A percentile compares a stretch with the other conserved stretches of the same genome.
These are phyloP conservation scores for Pholiota microspora DNA, from an alignment of 768 basidiomycete genomes.

Conservation along the genomic window DNA sequence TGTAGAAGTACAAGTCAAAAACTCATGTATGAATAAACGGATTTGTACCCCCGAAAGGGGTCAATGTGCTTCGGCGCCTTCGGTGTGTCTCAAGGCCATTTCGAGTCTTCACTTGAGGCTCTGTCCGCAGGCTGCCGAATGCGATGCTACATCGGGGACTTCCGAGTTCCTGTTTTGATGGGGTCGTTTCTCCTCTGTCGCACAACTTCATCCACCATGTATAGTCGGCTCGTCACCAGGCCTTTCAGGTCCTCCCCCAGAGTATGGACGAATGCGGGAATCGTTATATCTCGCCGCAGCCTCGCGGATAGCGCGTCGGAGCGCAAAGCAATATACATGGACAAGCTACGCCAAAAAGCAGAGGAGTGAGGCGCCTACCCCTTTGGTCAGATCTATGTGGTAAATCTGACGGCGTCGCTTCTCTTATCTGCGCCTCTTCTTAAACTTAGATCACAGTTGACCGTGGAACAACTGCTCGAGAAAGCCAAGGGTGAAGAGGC, in stretches of 20 bases:
- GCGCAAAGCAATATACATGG: conserved; percentile 54
- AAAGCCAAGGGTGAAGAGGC: conserved; percentile 21
- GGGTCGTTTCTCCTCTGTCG: not conserved
- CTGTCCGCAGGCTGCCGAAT: too few relatives aligned
- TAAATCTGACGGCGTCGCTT: conserved; percentile 11
- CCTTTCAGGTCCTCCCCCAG: conserved; percentile 1
- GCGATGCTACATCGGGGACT: too few relatives aligned
- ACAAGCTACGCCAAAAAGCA: conserved; percentile 64
- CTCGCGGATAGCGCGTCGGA: conserved; percentile 9
- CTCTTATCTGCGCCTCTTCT: not conserved
- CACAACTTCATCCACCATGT: conserved; percentile 6
- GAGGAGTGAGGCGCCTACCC: conserved; percentile 49
- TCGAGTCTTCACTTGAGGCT: too few relatives aligned
- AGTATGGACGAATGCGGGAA: not conserved
- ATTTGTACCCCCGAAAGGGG: not conserved
- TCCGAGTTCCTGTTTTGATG: too few relatives aligned
- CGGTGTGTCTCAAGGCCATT: too few relatives aligned
- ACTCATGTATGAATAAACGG: not conserved
- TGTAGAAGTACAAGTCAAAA: too few relatives aligned
- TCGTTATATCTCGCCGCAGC: not conserved
- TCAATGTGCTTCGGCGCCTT: not conserved
- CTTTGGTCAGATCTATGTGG: conserved; percentile 12
- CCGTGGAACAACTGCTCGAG: conserved; percentile 24
- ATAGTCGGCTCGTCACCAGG: conserved; percentile 6
- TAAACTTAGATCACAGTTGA: conserved; percentile 41